Percentiles rank a stretch among this genome's conserved stretches.
Evolutionary conservation across 768 basidiomycete genomes (phyloP).

Genomic region (Rhodotorula kratochvilovae): DNA sequence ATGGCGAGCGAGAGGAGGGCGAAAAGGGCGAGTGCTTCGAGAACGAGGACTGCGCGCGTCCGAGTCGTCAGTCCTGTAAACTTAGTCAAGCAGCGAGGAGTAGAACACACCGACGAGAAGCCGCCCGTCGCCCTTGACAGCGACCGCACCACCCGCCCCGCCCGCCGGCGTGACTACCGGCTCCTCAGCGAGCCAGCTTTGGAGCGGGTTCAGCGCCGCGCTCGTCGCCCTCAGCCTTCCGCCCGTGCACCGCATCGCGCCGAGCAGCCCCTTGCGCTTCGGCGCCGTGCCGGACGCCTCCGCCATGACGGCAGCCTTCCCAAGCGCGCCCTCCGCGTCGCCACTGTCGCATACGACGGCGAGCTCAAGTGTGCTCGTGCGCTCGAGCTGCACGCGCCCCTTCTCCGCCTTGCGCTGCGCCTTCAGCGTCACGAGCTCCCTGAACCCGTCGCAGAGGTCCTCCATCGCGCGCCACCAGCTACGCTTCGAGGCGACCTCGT

Average conservation of each 20-base stretch:
- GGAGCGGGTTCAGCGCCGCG: background rate
- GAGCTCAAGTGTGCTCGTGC: constrained; percentile 24
- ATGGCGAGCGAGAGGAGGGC: constrained; percentile 12
- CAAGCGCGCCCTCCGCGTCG: no score
- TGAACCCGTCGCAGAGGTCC: constrained; percentile 33
- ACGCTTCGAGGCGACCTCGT: constrained; percentile 15
- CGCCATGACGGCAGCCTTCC: background rate
- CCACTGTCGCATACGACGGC: constrained; percentile 7
- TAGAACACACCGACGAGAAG: background rate
- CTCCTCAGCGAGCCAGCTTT: background rate
- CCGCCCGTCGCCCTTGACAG: background rate
- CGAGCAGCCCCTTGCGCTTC: background rate
- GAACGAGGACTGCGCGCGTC: background rate
- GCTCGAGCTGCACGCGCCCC: background rate
- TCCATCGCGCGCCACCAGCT: constrained; percentile 38
- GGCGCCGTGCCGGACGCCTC: background rate
- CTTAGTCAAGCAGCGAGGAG: no score
- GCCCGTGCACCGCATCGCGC: background rate
- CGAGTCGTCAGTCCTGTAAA: background rate
- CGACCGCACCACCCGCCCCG: no score
- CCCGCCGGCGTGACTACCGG: background rate
- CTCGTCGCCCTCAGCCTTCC: background rate
- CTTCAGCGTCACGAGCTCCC: constrained; percentile 10
- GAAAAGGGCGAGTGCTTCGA: constrained; percentile 14
- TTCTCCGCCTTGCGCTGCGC: background rate